Evolutionary conservation across 352 stramenopile genomes (phyloP), one percentile per base, ranked within the genome.

Genomic region (Globisporangium radiosum): DNA sequence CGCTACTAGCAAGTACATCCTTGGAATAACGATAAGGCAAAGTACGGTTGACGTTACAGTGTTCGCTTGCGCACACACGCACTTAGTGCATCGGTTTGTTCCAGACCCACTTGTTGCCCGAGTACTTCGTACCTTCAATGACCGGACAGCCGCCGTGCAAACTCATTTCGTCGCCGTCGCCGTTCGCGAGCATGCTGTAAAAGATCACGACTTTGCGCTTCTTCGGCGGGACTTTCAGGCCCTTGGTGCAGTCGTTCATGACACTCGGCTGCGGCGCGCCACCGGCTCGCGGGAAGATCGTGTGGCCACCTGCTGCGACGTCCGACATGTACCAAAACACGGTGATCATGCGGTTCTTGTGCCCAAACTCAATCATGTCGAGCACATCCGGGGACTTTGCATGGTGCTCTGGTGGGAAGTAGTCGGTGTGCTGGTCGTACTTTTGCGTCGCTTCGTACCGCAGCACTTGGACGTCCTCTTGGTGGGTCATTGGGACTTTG

Each of bases 301-400:
- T 90, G 64, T 92, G 70, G 25, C 82, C 76, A 55, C 76, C 76
- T 51, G 79, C 76, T 17, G 70, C 72, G 14, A 93, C 81, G 47
- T 91, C 81, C 42, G 81, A 92, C 83, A 92, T 90, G 76, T 90
- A 92, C 81, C 79, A 90, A 57, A 92, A 90, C 15, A 92, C 83
- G 0, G 80, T 92, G 64, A 90, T 89, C 81, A 90, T 90, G 61
- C 79, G 81, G 66, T 91, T 91, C 68, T 89, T 88, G 68, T 76
- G 71, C n/a, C 79, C 77, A 45, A 88, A 63, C 13, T 92, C 69
- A 47, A 88, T 84, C 17, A 39, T 72, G 36, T 78, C 39, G 5
- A 92, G 64, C 40, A 89, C 44, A 5, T 64, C 49, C 1, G 63
- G 66, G 11, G 66, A 68, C 52, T 85, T 86, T 9, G 61, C 64